phyloP scores from a whole-genome alignment of 2,329 filamentous ascomycete species.

The Beauveria sp. region DNA sequence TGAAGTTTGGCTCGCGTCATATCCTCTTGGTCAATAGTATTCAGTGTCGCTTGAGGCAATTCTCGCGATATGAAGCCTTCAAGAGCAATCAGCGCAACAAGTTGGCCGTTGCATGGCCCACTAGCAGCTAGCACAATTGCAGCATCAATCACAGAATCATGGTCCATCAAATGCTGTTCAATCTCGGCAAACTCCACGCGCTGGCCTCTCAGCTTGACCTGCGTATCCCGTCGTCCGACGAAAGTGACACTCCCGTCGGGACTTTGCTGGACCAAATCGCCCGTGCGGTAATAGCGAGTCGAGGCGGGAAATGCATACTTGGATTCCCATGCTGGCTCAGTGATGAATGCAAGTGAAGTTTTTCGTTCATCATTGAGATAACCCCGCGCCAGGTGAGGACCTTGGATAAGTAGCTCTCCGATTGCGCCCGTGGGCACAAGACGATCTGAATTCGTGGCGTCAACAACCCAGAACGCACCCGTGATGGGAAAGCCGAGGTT shows the following conservation, averaged over 20 bases:
- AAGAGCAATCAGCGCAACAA: slow-evolving; percentile 1
- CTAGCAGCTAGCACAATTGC: slow-evolving; percentile 3
- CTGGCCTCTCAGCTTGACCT: slow-evolving; percentile 20
- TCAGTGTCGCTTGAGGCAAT: neutral
- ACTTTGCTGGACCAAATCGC: slow-evolving; percentile 14
- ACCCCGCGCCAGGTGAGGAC: slow-evolving; percentile 38
- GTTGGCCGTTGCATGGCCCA: neutral
- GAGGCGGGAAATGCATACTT: neutral
- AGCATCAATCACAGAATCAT: neutral
- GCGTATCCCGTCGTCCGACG: slow-evolving; percentile 16
- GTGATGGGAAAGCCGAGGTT: neutral
- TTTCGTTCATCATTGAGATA: slow-evolving; percentile 32
- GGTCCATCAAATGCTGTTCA: slow-evolving; percentile 12
- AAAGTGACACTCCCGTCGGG: slow-evolving; percentile 14
- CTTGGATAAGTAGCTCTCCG: slow-evolving; percentile 28
- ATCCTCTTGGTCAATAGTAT: neutral
- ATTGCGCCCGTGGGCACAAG: slow-evolving; percentile 17
- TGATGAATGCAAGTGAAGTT: slow-evolving; percentile 22
- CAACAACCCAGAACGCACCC: slow-evolving; percentile 14
- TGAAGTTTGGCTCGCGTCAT: neutral
- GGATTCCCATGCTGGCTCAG: neutral
- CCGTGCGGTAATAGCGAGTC: slow-evolving; percentile 14
- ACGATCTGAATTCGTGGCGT: slow-evolving; percentile 12
- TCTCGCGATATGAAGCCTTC: neutral
- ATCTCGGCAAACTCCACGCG: slow-evolving; percentile 18